phyloP scores from a whole-genome alignment of 768 basidiomycete species.

The Leccinum subgranulosum region DNA sequence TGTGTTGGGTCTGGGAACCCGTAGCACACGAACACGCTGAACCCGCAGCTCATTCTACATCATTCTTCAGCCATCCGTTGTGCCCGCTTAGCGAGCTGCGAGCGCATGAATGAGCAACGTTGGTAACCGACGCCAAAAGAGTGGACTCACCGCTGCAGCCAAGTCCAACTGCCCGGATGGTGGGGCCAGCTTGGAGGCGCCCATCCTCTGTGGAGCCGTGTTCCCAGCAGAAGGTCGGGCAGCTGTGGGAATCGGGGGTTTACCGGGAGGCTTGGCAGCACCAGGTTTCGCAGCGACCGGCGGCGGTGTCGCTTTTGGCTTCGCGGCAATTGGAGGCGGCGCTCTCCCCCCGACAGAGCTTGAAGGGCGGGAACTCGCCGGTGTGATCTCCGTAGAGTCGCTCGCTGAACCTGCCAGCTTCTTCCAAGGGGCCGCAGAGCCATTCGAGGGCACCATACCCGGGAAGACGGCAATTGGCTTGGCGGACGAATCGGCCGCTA shows the following conservation, averaged over 20 bases:
- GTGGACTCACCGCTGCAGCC: conserved; percentile 68
- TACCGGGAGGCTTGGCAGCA: conserved; percentile 47
- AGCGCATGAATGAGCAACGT: conserved; percentile 1
- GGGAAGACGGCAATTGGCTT: conserved; percentile 84
- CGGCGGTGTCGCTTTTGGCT: conserved; percentile 63
- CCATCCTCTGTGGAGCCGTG: conserved; percentile 38
- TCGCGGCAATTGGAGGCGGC: conserved; percentile 59
- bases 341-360: conserved; percentile 49
- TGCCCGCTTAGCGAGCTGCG: conserved; percentile 75
- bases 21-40: background rate
- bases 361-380: conserved; percentile 47
- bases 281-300: conserved; percentile 54
- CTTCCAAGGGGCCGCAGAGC: conserved; percentile 74
- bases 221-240: conserved; percentile 42
- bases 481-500: conserved; percentile 58
- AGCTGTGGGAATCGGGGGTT: conserved; percentile 62
- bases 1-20: conserved; percentile 1
- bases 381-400: conserved; percentile 36
- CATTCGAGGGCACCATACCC: conserved; percentile 66
- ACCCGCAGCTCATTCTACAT: conserved; percentile 6
- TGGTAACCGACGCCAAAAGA: background rate
- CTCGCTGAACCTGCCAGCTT: conserved; percentile 41
- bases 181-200: conserved; percentile 40
- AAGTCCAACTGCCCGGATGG: conserved; percentile 70
- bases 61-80: conserved; percentile 57